Evolutionary conservation across 495 filamentous ascomycete genomes (phyloP), one percentile per base, ranked within the genome.

Genomic region (Baudoinia panamericana): DNA sequence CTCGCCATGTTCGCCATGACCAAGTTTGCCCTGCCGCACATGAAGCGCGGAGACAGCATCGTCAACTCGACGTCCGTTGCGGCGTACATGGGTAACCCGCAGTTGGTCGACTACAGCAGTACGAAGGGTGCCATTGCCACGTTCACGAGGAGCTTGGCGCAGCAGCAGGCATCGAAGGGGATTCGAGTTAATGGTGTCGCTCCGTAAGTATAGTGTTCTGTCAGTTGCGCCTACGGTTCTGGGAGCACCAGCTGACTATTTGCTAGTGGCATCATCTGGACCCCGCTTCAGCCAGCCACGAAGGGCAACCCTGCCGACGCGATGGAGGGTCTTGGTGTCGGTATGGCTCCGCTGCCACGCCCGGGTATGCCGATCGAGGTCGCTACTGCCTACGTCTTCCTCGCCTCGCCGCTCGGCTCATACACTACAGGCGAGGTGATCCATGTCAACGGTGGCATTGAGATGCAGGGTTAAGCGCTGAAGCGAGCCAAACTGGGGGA

Each of bases 171-270:
- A 8, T 57, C 67, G 2, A 74, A 72, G 52, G 75, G 73, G 5
- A 80, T 80, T 45, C 56, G 71, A 0, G 74, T 78, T 19, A 80
- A 80, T 46, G 69, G 65, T 15, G 73, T 78, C 9, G 71, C 71
- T 11, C 71, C 70, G 7, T 29, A 1, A 72, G 72, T 3, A n/a
- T n/a, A n/a, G n/a, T n/a, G n/a, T n/a, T n/a, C n/a, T n/a, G 66
- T 68, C 2, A 64, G 10, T 9, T 36, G 8, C 10, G 5, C 34
- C 16, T 17, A 17, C 5, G 73, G n/a, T n/a, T n/a, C n/a, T n/a
- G n/a, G n/a, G n/a, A n/a, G n/a, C n/a, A n/a, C n/a, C n/a, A n/a
- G 3, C 16, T 41, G 25, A 23, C 38, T 12, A 16, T 35, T 10
- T 7, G 71, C 70, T 11, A 67, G 70, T 1, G 74, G 72, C 4